Base-by-base conservation (phyloP, 164 flowering plant species). In the Vitis labrusca region DNA sequence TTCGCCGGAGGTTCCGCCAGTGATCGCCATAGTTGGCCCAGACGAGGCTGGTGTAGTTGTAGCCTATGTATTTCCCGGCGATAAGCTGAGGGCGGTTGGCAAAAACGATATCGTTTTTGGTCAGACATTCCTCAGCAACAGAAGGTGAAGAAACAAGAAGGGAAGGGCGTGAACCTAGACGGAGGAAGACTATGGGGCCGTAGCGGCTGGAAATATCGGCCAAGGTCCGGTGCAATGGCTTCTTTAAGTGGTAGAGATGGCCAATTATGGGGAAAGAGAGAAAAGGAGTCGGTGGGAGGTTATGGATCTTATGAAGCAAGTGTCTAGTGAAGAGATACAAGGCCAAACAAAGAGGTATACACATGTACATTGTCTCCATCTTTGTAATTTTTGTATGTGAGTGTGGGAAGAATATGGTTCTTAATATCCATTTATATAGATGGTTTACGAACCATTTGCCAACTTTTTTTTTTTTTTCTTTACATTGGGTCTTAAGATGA, bases 71-170 rank as follows among this genome's bases (percentile, higher is more conserved):
- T 60, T 83, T 76, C 0, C 84, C 85, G 10, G 68, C 64, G 11
- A 83, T 57, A 16, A 82, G 59, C 6, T 59, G 69, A 6, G 90
- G 92, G 13, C 90, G 83, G 73, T 84, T 80, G 12, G 89, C 86
- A 19, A 86, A 79, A 6, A 76, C 63, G 70, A 81, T 67, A 78
- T 86, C 89, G 78, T 88, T 79, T 16, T 78, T 79, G 54, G 78
- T 69, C 67, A 86, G 59, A 62, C 89, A 86, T 60, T 86, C 86
- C 27, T 84, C 86, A 0, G 77, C 85, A 4, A 76, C 73, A 1
- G 84, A 67, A 1, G 86, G 81, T 1, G 93, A 87, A 10, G 93
- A 83, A 56, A 85, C 77, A 0, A 84, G 51, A 14, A 85, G 50
- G 23, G 80, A 78, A 0, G 53, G 65, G 5, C 83, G 87, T 63